phyloP scores from a whole-genome alignment of 331 rosid species.

The Acacia concinna region DNA sequence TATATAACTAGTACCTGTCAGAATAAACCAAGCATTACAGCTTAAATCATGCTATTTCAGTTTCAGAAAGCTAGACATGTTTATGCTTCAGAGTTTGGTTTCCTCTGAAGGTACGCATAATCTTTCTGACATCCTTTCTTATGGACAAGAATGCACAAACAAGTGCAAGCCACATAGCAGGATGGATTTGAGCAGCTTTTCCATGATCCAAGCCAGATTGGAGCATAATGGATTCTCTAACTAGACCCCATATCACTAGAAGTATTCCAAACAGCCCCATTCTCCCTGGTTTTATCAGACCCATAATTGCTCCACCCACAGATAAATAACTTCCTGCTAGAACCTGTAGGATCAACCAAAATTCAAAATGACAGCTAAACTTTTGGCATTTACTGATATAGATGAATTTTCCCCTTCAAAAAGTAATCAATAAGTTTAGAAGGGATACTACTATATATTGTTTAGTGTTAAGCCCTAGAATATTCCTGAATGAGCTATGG shows the following conservation, averaged over 20 bases:
- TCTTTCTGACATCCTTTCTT: conserved; percentile 65
- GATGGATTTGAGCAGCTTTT: conserved; percentile 42
- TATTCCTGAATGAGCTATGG: too few relatives aligned
- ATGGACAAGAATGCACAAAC: conserved; percentile 62
- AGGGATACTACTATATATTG: neutral
- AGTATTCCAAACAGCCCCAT: conserved; percentile 70
- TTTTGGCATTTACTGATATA: neutral
- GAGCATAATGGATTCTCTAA: conserved; percentile 44
- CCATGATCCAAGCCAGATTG: conserved; percentile 33
- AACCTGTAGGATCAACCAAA: conserved; percentile 53
- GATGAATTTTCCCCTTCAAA: neutral
- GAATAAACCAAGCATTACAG: conserved; percentile 7
- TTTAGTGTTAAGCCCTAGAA: too few relatives aligned
- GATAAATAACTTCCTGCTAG: conserved; percentile 79
- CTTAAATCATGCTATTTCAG: neutral
- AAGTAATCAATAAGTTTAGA: neutral
- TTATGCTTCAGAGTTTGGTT: conserved; percentile 35
- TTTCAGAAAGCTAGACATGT: conserved; percentile 28
- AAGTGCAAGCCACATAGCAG: conserved; percentile 54
- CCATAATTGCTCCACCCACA: conserved; percentile 70
- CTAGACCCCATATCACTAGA: conserved; percentile 67
- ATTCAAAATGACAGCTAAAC: conserved; percentile 21
- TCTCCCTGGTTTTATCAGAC: conserved; percentile 67
- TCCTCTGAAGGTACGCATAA: conserved; percentile 47
- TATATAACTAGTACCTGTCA: neutral